These are phyloP conservation scores for Bruguiera gymnorhiza DNA, from an alignment of 345 rosid genomes.

Conservation along the genomic window DNA sequence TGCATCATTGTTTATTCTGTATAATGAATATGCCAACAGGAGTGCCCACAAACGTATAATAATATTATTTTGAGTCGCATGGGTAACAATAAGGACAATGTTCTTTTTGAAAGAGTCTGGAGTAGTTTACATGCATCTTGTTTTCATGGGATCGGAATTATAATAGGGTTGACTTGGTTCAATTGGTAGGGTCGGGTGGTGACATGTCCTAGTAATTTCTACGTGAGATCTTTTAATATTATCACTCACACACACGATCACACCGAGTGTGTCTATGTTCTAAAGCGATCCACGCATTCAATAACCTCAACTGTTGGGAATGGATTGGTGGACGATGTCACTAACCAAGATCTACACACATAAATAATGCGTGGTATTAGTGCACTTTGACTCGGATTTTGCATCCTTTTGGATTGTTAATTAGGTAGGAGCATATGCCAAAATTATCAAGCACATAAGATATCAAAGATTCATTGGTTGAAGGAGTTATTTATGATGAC, in stretches of 20 bases:
- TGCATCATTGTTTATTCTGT: no score
- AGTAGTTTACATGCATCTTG: no score
- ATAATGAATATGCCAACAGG: no score
- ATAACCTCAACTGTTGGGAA: background rate
- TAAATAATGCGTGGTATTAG: conserved; percentile 22
- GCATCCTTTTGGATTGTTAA: background rate
- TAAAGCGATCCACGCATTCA: background rate
- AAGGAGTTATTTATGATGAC: conserved; percentile 20
- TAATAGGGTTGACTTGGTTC: conserved; percentile 7
- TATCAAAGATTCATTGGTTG: background rate
- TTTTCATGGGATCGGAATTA: no score
- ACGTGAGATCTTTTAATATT: conserved; percentile 4
- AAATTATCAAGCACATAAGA: background rate
- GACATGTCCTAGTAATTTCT: conserved; percentile 1
- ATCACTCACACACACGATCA: no score
- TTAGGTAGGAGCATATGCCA: background rate
- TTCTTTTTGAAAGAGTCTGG: no score
- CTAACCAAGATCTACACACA: conserved; percentile 4
- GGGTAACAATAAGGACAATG: no score
- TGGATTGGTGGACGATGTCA: conserved; percentile 18
- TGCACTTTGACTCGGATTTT: conserved; percentile 20
- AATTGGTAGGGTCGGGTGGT: background rate
- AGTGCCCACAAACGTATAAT: no score
- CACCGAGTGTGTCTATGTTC: background rate
- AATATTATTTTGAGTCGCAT: no score